Conservation (phyloP, 768 basidiomycete genomes). For the Cubamyces lactineus region DNA sequence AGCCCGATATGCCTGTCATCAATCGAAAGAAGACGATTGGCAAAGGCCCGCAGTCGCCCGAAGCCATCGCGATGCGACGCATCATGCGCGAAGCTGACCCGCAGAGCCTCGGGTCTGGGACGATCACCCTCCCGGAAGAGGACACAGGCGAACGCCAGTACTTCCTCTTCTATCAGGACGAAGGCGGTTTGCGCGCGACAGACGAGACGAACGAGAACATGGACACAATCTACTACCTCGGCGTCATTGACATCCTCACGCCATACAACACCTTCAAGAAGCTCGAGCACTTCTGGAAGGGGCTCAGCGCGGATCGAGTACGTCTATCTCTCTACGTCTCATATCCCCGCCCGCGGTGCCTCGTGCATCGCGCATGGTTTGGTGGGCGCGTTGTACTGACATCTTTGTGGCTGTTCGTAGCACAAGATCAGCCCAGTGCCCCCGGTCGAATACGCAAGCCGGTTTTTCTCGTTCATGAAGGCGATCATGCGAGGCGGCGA, state of each 20-base stretch:
- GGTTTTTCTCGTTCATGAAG: slow-evolving; percentile 88
- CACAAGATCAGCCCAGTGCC: slow-evolving; percentile 95
- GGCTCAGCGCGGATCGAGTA: slow-evolving; percentile 83
- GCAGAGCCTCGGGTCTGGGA: slow-evolving; percentile 59
- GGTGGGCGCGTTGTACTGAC: slow-evolving; percentile 6
- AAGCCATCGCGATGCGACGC: slow-evolving; percentile 83
- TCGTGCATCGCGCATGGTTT: background rate
- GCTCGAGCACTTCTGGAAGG: slow-evolving; percentile 92
- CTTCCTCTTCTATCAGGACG: slow-evolving; percentile 96
- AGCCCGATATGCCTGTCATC: slow-evolving; percentile 73
- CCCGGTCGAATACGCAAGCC: slow-evolving; percentile 82
- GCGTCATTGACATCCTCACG: slow-evolving; percentile 96
- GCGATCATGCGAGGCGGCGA: slow-evolving; percentile 84
- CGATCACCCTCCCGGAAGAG: slow-evolving; percentile 62
- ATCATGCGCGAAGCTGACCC: slow-evolving; percentile 85
- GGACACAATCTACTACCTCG: slow-evolving; percentile 89
- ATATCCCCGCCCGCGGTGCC: too few species aligned
- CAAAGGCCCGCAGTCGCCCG: slow-evolving; percentile 61
- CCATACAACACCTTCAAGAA: slow-evolving; percentile 81
- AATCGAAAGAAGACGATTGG: slow-evolving; percentile 63
- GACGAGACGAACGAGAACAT: slow-evolving; percentile 77
- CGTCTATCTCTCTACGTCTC: slow-evolving; percentile 37
- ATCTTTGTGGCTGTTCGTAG: slow-evolving; percentile 42
- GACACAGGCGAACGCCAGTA: slow-evolving; percentile 63
- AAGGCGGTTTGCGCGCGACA: slow-evolving; percentile 90